These are phyloP conservation scores for Irpex sp. DNA, from an alignment of 1,284 basidiomycete species.

Conservation along the genomic window DNA sequence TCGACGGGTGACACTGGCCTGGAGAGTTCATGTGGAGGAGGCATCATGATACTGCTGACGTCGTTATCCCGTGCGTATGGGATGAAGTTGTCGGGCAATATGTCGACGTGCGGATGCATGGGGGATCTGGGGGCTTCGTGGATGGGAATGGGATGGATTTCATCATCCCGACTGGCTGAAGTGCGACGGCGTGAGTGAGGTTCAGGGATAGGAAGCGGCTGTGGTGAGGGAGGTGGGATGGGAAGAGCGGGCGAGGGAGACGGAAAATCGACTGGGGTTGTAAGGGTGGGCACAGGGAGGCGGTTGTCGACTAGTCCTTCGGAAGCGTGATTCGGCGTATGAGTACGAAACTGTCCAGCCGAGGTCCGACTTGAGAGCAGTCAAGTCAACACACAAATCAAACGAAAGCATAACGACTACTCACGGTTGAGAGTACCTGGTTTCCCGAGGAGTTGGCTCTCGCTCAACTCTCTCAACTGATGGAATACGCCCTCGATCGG, in stretches of 20 bases:
- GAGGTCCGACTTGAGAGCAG: not conserved
- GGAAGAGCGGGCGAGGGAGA: conserved; percentile 17
- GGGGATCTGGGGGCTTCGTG: conserved; percentile 21
- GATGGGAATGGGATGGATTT: conserved; percentile 29
- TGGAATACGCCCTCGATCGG: not conserved
- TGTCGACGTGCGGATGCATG: conserved; percentile 17
- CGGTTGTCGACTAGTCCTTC: conserved; percentile 24
- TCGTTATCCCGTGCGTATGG: conserved; percentile 27
- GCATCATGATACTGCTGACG: conserved; percentile 25
- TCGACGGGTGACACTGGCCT: conserved; percentile 19
- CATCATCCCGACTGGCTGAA: not conserved
- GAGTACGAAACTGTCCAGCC: not conserved
- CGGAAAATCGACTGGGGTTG: conserved; percentile 17
- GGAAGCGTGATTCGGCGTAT: not conserved
- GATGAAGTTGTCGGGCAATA: conserved; percentile 36
- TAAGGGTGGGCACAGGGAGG: conserved; percentile 27
- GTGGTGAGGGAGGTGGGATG: conserved; percentile 8
- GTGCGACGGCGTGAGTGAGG: not conserved
- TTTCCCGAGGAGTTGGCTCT: not conserved
- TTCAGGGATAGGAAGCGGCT: conserved; percentile 10
- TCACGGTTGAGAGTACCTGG: not conserved
- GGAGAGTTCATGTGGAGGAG: conserved; percentile 33
- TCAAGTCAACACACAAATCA: not conserved
- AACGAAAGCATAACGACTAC: not conserved
- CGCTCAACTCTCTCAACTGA: not conserved